Evolutionary conservation across 1,284 basidiomycete species (phyloP).

Genomic region (Afroboletus lepidellus): DNA sequence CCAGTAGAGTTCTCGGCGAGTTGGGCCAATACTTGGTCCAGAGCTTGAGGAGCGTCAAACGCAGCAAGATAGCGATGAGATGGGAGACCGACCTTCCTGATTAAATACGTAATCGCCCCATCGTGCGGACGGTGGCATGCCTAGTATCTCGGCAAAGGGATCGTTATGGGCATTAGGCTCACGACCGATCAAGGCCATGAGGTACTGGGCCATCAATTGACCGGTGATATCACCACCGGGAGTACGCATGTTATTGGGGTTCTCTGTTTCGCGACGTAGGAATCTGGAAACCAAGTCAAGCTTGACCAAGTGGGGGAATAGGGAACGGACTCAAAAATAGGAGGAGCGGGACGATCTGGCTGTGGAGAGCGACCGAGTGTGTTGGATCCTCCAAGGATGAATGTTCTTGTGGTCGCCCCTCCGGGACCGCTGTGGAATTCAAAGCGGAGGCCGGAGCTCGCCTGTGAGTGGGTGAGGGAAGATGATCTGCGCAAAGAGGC

Average conservation of each 20-base stretch:
- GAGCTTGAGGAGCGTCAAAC: slow-evolving; percentile 42
- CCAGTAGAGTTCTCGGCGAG: slow-evolving; percentile 72
- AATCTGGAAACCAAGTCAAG: slow-evolving; percentile 33
- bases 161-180: slow-evolving; percentile 38
- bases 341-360: slow-evolving; percentile 33
- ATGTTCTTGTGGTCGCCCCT: slow-evolving; percentile 38
- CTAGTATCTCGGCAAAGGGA: slow-evolving; percentile 40
- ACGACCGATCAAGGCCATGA: slow-evolving; percentile 57
- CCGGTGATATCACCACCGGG: slow-evolving; percentile 52
- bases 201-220: slow-evolving; percentile 67
- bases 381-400: slow-evolving; percentile 44
- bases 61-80: slow-evolving; percentile 1
- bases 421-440: slow-evolving; percentile 40
- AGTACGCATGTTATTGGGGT: slow-evolving; percentile 21
- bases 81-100: slow-evolving; percentile 61
- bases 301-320: neutral
- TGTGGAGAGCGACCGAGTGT: slow-evolving; percentile 24
- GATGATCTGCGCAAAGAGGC: neutral
- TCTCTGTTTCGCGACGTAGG: slow-evolving; percentile 30
- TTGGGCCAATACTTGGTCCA: slow-evolving; percentile 77
- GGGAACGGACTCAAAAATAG: slow-evolving; percentile 48
- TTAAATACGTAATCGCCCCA: slow-evolving; percentile 84
- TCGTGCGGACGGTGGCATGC: slow-evolving; percentile 38
- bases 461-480: slow-evolving; percentile 10
- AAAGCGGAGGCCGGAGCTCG: slow-evolving; percentile 35